Base-by-base conservation (phyloP, 768 basidiomycete genomes). In the Rhizopogon roseolus region DNA sequence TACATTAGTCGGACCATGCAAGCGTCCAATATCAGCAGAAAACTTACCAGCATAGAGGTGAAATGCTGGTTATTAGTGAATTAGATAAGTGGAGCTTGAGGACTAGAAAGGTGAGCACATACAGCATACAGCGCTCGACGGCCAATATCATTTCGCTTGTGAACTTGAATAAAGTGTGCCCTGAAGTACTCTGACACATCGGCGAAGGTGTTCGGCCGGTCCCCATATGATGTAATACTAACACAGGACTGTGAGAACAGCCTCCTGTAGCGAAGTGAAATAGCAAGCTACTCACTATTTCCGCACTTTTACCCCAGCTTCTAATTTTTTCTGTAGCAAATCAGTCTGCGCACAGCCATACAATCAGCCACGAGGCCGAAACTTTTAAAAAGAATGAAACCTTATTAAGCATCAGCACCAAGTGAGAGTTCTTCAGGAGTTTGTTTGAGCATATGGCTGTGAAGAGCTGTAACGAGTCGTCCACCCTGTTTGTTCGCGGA, bases 381-480 rank as follows among this genome's bases (percentile, higher is more conserved):
- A 34, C 27, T 29, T 34, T 54, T 38, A 53, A 57, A 46, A 53
- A 44, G 49, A 59, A 41, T 53, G 50, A 42, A 34, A 86, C 88
- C 81, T 90, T 90, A 71, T 90, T 93, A 41, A 93, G 74, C 55
- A 93, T 75, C 50, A 92, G 74, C 2, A 92, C 83, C 19, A 90
- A 70, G 64, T 89, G 85, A 5, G 87, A 82, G 51, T 83, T 78
- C 62, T 82, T 81, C 51, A 93, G 73, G 54, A 92, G 80, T 60
- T 80, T 81, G 63, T 91, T 91, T 48, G 85, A 76, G 63, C 88
- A 91, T 55, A 93, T 82, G 13, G 81, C 71, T 5, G 81, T 84
- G 69, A 89, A 90, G 9, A 92, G 76, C 61, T 88, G 86, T 17
- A 93, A 74, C 1, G 90, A 91, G 68, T 93, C 90, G 56, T 90